Evolutionary conservation across 129 eudicot genomes (phyloP), one percentile per base, ranked within the genome.

Genomic region (Flaveria ramosissima): DNA sequence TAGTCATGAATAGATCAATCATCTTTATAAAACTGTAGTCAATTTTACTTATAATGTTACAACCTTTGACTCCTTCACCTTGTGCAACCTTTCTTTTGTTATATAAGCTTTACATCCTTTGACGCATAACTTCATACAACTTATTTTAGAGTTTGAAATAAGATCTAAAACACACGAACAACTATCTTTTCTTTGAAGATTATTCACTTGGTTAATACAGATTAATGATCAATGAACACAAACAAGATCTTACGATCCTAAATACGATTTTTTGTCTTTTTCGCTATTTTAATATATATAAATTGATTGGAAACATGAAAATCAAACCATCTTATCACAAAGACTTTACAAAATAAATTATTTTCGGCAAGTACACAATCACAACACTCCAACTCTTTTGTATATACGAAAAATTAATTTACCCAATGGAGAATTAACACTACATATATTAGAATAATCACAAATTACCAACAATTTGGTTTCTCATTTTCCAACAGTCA

Each of bases 401-500:
- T 56, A 56, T 68, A 36, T 36, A 36, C 1, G 41, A 1, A n/a
- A 67, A 73, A 15, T 36, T 36, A 36, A 1, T 23, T 65, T 65
- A 43, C 84, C 79, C 62, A 73, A 74, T 41, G 50, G n/a, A 68
- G 73, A 50, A 20, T 20, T 51, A 50, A 70, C 70, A 78, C 62
- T 7, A 66, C 16, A 66, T n/a, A 41, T 65, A 23, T 53, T 45
- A 43, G 27, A 15, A 43, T 23, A 55, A 55, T 63, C 68, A 51
- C 67, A 73, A 63, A 62, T 27, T 62, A 62, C 56, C 20, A 30
- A 42, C 74, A 80, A 68, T 70, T 45, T 70, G 80, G 90, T 83
- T 83, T 70, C 90, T 48, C 76, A 70, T 72, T 83, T 81, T 78
- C 90, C 87, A 80, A 83, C 90, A 83, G 84, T 78, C 81, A 65